Evolutionary conservation across 495 filamentous ascomycete genomes (phyloP).

Genomic region (Copromyces sp.): DNA sequence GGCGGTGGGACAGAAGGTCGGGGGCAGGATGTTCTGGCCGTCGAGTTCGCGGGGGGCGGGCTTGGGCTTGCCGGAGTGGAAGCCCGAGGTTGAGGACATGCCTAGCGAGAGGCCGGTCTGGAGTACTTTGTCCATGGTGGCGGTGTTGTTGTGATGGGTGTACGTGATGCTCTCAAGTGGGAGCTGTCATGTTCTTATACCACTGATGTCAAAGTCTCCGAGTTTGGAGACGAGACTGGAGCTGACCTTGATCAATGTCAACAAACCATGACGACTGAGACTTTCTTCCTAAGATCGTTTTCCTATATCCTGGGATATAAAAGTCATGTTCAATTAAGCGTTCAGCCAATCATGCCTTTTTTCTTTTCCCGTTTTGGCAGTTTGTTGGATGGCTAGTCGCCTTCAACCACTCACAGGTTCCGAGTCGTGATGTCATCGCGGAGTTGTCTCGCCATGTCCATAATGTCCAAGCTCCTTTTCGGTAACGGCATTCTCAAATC

Average conservation of each 20-base stretch:
- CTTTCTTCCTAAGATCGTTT: background rate
- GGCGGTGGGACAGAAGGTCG: background rate
- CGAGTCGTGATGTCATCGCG: background rate
- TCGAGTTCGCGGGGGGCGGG: constrained; percentile 14
- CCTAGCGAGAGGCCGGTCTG: constrained; percentile 28
- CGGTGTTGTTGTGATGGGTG: background rate
- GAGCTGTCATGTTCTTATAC: background rate
- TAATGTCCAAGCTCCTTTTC: background rate
- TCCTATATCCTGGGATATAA: too few relatives aligned
- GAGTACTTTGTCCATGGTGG: constrained; percentile 13
- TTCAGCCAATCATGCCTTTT: background rate
- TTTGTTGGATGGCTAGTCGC: background rate
- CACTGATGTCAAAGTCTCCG: background rate
- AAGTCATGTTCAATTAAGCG: too few relatives aligned
- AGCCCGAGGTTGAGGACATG: constrained; percentile 26
- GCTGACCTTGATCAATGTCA: too few relatives aligned
- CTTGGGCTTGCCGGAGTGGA: constrained; percentile 22
- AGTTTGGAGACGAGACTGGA: background rate
- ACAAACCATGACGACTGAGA: background rate
- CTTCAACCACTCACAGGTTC: background rate
- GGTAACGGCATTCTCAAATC: background rate
- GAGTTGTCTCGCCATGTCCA: background rate
- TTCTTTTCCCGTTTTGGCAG: background rate
- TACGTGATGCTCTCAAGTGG: background rate
- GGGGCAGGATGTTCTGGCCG: constrained; percentile 1